These are phyloP conservation scores for Nymphaea thermarum DNA, from an alignment of 164 flowering plant species.

Conservation along the genomic window DNA sequence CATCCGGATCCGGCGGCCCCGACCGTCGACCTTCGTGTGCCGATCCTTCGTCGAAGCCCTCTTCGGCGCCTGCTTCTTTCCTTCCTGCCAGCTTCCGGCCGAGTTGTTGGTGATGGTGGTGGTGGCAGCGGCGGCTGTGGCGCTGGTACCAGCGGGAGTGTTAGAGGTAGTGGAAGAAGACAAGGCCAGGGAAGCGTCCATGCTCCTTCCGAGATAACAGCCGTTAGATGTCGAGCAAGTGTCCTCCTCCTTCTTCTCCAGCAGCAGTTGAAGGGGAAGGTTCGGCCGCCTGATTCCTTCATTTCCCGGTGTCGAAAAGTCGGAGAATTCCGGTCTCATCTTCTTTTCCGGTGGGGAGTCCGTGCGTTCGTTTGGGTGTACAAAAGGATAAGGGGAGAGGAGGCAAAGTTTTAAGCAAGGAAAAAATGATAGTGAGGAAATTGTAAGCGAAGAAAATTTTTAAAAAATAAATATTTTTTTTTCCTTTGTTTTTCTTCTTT, in stretches of 20 bases:
- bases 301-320: slow-evolving; percentile 11
- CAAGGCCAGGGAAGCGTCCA: too few relatives aligned
- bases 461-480: slow-evolving; percentile 5
- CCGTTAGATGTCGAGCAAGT: slow-evolving; percentile 2
- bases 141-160: too few relatives aligned
- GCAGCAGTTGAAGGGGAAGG: slow-evolving; percentile 49
- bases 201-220: too few relatives aligned
- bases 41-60: slow-evolving; percentile 59
- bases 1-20: slow-evolving; percentile 85
- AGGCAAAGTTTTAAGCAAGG: slow-evolving; percentile 53
- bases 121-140: too few relatives aligned
- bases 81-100: neutral
- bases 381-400: slow-evolving; percentile 9
- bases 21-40: slow-evolving; percentile 76
- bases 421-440: slow-evolving; percentile 57
- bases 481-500: slow-evolving; percentile 1
- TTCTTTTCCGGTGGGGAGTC: neutral
- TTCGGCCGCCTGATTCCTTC: slow-evolving; percentile 32
- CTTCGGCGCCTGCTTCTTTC: slow-evolving; percentile 46
- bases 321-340: neutral
- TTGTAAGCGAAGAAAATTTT: slow-evolving; percentile 22
- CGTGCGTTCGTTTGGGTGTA: too few relatives aligned
- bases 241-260: slow-evolving; percentile 41
- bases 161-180: too few relatives aligned
- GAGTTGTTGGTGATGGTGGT: neutral